Base-by-base conservation (phyloP, 2,329 filamentous ascomycete species). In the Xylariaceae sp. region DNA sequence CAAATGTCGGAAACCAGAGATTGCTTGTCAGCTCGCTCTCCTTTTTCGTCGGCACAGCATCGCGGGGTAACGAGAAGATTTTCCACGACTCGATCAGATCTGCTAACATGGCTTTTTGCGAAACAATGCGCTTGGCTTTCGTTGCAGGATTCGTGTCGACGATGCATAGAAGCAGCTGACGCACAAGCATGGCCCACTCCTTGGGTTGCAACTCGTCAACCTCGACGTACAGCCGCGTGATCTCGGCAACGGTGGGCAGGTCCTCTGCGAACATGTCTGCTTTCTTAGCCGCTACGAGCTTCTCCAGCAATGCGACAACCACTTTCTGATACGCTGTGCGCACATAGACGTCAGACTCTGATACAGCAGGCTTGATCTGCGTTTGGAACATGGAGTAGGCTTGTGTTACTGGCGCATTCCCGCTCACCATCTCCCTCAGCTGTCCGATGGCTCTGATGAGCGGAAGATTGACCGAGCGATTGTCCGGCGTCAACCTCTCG, bases 51-150 rank as follows among this genome's bases (percentile, higher is more conserved):
- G 52, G 42, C 13, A 62, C 58, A 52, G 60, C 56, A 35, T 60
- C 37, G 13, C 62, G 65, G n/a, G 74, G 73, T 15, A 73, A 61
- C 34, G 72, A 71, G 57, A 78, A 71, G 10, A 74, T 60, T 48
- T 74, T 73, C 77, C 76, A 79, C 13, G 75, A 70, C 18, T 75
- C 71, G 13, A 77, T 65, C 2, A 79, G 70, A 61, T 78, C 77
- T 15, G 65, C 63, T 2, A 78, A 64, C 57, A 77, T 70, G 7
- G 58, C 64, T 42, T 73, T 68, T 45, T 70, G 70, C 44, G 63
- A 65, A 11, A 65, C 65, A 62, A 68, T 59, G 11, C 69, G 66
- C 2, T 62, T 49, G 50, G 69, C 70, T 35, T 69, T 66, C 62
- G 65, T n/a, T 64, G 64, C 2, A 65, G 63, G 51, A 45, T 55